Conservation (phyloP, 176 grass and related monocot species). For the Oryza punctata region DNA sequence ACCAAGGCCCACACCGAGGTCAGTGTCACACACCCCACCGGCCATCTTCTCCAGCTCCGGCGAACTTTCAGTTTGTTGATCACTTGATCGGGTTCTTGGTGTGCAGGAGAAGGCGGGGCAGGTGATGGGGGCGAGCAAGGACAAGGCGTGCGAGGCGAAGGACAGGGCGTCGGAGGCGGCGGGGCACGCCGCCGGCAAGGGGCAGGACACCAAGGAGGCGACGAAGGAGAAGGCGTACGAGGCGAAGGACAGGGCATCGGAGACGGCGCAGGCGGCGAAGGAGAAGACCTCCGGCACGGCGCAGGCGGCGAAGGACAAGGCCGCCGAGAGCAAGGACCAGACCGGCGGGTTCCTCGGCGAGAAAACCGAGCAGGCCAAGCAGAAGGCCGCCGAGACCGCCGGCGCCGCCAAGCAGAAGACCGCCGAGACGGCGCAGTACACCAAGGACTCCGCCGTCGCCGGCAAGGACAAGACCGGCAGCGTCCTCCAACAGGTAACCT, state of each 20-base stretch:
- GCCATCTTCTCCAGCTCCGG: not conserved
- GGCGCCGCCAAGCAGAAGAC: constrained; percentile 43
- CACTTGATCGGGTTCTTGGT: too few relatives aligned
- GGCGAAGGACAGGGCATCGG: constrained; percentile 42
- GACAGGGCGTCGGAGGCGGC: constrained; percentile 14
- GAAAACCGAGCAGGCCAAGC: constrained; percentile 47
- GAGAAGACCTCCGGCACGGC: constrained; percentile 37
- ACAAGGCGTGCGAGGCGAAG: constrained; percentile 38
- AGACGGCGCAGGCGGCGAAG: constrained; percentile 43
- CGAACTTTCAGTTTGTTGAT: not conserved
- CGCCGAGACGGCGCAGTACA: constrained; percentile 32
- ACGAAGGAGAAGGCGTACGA: constrained; percentile 52
- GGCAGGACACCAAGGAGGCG: constrained; percentile 6
- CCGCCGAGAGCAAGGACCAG: constrained; percentile 34
- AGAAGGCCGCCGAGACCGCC: constrained; percentile 43
- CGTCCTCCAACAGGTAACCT: constrained; percentile 73
- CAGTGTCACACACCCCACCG: not conserved
- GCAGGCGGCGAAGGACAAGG: constrained; percentile 28
- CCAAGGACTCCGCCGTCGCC: constrained; percentile 44
- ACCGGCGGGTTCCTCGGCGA: constrained; percentile 34
- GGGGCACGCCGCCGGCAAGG: not conserved
- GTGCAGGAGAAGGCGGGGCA: constrained; percentile 44
- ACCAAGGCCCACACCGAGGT: constrained; percentile 57
- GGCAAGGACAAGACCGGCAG: constrained; percentile 62
- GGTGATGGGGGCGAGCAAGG: constrained; percentile 15